Percentiles rank a stretch among this genome's conserved stretches.
phyloP scores from a whole-genome alignment of 2,329 filamentous ascomycete species.

The Neonectria coccinea region DNA sequence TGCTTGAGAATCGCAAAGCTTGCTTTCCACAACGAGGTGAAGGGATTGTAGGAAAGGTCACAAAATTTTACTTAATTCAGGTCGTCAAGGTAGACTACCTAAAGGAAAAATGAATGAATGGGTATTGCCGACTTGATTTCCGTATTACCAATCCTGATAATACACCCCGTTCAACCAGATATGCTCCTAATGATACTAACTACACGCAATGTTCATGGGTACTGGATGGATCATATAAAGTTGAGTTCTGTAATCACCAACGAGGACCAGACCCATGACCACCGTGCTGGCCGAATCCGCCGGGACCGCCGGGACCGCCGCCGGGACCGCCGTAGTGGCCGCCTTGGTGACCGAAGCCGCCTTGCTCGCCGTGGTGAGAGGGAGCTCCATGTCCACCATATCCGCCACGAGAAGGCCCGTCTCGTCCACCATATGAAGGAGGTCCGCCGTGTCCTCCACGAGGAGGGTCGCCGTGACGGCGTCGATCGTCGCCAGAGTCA shows the following conservation, averaged over 20 bases:
- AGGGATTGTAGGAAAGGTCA: no score
- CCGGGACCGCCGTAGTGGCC: neutral
- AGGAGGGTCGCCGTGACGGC: neutral
- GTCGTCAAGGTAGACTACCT: no score
- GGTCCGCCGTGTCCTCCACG: neutral
- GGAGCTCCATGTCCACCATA: neutral
- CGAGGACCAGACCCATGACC: neutral
- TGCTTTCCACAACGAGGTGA: no score
- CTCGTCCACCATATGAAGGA: neutral
- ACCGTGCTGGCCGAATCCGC: neutral
- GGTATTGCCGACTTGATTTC: neutral
- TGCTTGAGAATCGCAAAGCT: no score
- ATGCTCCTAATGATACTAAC: no score
- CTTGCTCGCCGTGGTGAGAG: slow-evolving; percentile 1
- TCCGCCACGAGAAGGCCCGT: neutral
- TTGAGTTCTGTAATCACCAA: neutral
- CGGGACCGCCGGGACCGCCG: slow-evolving; percentile 1
- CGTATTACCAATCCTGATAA: neutral
- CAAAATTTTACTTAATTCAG: no score
- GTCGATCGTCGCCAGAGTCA: slow-evolving; percentile 37
- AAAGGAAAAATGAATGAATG: neutral
- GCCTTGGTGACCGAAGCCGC: slow-evolving; percentile 2
- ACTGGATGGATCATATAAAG: neutral
- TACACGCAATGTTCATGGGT: neutral
- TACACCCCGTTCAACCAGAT: neutral